phyloP scores from a whole-genome alignment of 306 rosid species.

The Trifolium repens region DNA sequence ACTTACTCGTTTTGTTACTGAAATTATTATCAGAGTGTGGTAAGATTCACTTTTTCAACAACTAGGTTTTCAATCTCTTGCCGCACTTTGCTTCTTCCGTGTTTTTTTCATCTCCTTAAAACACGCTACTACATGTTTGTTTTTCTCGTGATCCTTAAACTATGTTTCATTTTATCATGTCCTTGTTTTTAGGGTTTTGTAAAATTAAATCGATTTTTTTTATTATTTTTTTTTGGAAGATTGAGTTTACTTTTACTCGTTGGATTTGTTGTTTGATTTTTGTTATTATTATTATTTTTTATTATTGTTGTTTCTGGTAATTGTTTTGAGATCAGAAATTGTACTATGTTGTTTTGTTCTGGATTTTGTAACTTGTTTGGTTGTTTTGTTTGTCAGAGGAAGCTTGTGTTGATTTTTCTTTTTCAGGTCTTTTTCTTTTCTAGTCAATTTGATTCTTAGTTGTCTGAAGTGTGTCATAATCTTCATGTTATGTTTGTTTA shows the following conservation, averaged over 20 bases:
- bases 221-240: not conserved
- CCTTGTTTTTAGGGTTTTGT: constrained; percentile 14
- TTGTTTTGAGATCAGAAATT: constrained; percentile 1
- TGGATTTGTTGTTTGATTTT: constrained; percentile 26
- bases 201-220: constrained; percentile 24
- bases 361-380: not conserved
- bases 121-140: constrained; percentile 4
- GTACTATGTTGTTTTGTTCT: constrained; percentile 9
- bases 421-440: constrained; percentile 1
- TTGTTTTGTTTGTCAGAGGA: not conserved
- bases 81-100: constrained; percentile 4
- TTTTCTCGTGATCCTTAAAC: constrained; percentile 36
- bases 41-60: constrained; percentile 50
- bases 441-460: constrained; percentile 22
- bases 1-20: constrained; percentile 43
- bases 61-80: constrained; percentile 6
- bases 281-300: not conserved
- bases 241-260: constrained; percentile 5
- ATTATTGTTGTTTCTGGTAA: constrained; percentile 13
- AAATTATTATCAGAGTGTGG: constrained; percentile 35
- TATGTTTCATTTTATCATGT: not conserved
- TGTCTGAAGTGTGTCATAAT: constrained; percentile 1
- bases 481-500: not conserved
- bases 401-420: not conserved
- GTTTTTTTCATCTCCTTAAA: constrained; percentile 1